phyloP scores from a whole-genome alignment of 2,329 filamentous ascomycete genomes.

The Ceratocystis smalleyi region DNA sequence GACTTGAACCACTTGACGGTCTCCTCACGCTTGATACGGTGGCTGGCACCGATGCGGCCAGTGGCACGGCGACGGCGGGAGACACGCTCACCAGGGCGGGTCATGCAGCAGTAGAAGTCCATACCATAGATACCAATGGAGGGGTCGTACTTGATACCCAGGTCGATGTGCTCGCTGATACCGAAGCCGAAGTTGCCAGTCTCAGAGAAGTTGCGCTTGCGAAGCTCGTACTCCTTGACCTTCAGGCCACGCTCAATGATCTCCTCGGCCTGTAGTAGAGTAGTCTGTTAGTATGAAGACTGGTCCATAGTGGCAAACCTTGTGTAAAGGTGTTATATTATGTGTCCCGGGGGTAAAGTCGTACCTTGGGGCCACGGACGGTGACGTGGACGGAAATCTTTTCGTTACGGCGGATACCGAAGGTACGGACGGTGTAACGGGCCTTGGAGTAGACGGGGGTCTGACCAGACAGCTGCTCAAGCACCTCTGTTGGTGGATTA shows the following conservation, averaged over 20 bases:
- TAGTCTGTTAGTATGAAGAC: slow-evolving; percentile 20
- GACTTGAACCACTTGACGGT: slow-evolving; percentile 89
- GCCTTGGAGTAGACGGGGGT: slow-evolving; percentile 99
- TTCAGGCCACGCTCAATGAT: slow-evolving; percentile 99
- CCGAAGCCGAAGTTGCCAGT: slow-evolving; percentile 99
- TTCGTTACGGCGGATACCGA: slow-evolving; percentile 99
- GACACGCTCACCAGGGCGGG: slow-evolving; percentile 95
- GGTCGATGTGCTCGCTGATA: slow-evolving; percentile 99
- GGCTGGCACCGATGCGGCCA: slow-evolving; percentile 68
- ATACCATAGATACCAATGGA: slow-evolving; percentile 98
- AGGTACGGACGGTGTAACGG: slow-evolving; percentile 99
- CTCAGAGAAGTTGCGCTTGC: slow-evolving; percentile 99
- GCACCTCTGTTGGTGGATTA: slow-evolving; percentile 46
- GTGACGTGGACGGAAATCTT: slow-evolving; percentile 99
- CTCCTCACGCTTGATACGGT: slow-evolving; percentile 89
- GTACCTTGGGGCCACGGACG: slow-evolving; percentile 77
- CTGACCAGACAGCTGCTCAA: slow-evolving; percentile 98
- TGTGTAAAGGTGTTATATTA: not conserved
- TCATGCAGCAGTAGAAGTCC: slow-evolving; percentile 99
- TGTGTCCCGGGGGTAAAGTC: not conserved
- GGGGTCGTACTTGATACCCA: slow-evolving; percentile 99
- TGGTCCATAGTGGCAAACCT: not conserved
- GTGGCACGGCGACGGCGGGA: slow-evolving; percentile 85
- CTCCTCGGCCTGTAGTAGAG: slow-evolving; percentile 61
- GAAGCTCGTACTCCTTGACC: slow-evolving; percentile 99